These are phyloP conservation scores for Trifolium subterraneum DNA, from an alignment of 306 rosid species.

Conservation along the genomic window DNA sequence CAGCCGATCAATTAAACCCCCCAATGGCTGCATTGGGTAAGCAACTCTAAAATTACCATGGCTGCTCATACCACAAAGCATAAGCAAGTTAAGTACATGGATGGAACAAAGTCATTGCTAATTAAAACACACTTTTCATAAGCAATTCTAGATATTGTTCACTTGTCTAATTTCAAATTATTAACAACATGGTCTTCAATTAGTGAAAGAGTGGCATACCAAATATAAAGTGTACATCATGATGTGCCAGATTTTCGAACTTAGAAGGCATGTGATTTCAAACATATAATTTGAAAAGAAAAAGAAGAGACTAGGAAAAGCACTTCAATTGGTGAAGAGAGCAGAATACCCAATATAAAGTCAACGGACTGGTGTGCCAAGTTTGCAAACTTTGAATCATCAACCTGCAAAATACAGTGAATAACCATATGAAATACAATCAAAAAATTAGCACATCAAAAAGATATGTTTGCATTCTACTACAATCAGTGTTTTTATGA, in stretches of 20 bases:
- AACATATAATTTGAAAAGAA: background rate
- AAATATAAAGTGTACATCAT: slow-evolving; percentile 69
- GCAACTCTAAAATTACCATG: background rate
- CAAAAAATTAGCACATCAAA: slow-evolving; percentile 1
- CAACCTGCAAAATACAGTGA: slow-evolving; percentile 58
- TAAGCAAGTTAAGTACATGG: slow-evolving; percentile 20
- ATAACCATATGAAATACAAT: background rate
- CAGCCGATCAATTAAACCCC: background rate
- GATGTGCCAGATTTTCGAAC: slow-evolving; percentile 62
- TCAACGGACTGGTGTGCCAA: slow-evolving; percentile 89
- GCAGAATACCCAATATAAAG: slow-evolving; percentile 71
- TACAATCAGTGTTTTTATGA: background rate
- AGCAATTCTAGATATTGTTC: background rate
- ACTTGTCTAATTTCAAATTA: background rate
- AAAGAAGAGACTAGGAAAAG: background rate
- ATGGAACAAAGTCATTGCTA: background rate
- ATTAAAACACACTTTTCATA: background rate
- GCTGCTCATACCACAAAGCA: slow-evolving; percentile 1
- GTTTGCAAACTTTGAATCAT: slow-evolving; percentile 66
- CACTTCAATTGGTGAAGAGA: slow-evolving; percentile 8
- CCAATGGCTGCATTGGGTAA: background rate
- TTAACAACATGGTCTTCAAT: background rate
- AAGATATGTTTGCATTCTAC: background rate
- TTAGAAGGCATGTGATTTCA: slow-evolving; percentile 19
- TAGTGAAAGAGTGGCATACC: slow-evolving; percentile 44